Conservation (phyloP, 129 eudicot genomes). For the Helianthus tuberosus region DNA sequence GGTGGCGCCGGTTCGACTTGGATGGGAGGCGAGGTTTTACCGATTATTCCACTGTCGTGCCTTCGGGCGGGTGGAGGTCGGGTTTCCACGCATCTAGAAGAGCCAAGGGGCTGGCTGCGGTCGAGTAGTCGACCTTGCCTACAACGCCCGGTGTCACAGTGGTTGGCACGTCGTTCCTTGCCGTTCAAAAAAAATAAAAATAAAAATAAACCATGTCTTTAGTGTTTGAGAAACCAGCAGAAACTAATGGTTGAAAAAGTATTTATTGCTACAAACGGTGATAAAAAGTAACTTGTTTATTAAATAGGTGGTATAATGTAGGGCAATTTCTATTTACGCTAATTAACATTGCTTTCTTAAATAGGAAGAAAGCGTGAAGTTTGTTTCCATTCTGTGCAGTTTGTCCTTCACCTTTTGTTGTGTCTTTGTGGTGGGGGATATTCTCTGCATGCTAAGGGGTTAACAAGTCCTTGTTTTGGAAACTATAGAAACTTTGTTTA, state of each 20-base stretch:
- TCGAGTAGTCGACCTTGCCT: too few species aligned
- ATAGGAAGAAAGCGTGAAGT: neutral
- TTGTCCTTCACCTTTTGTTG: neutral
- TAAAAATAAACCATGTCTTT: too few species aligned
- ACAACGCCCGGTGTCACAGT: too few species aligned
- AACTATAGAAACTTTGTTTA: neutral
- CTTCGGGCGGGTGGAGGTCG: too few species aligned
- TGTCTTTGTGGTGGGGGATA: neutral
- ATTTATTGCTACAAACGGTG: neutral
- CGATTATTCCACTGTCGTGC: too few species aligned
- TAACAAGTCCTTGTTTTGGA: neutral
- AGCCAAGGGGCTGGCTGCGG: too few species aligned
- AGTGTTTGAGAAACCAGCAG: neutral
- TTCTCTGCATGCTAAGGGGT: neutral
- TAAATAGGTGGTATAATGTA: constrained; percentile 4
- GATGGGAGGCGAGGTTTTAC: too few species aligned
- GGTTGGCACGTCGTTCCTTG: too few species aligned
- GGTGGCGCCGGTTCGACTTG: too few species aligned
- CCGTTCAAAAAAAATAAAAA: too few species aligned
- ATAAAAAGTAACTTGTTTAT: neutral
- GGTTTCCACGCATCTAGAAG: too few species aligned
- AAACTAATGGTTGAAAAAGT: neutral
- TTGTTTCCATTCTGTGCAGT: neutral
- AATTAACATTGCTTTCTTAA: neutral
- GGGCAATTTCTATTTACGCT: neutral